phyloP scores from a whole-genome alignment of 2,329 filamentous ascomycete genomes.

The Tricladium varicosporioides region DNA sequence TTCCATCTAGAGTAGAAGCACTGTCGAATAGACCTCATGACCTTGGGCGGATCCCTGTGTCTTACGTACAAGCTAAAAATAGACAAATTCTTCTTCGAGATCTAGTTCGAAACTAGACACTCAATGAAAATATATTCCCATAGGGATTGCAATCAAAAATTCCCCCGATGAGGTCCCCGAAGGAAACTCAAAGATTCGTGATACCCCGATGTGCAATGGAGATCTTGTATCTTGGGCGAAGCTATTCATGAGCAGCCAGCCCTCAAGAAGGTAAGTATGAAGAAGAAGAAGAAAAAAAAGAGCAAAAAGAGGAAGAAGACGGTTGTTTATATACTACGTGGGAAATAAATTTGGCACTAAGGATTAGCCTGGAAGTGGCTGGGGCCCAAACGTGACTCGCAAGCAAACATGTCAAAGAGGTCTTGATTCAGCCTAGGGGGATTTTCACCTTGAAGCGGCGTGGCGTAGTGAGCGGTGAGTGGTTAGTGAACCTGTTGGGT shows the following conservation, averaged over 20 bases:
- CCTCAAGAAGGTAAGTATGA: conserved; percentile 38
- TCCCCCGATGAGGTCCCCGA: conserved; percentile 45
- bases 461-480: too few relatives aligned
- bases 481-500: too few relatives aligned
- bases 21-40: too few relatives aligned
- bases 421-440: too few relatives aligned
- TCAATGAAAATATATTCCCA: conserved; percentile 41
- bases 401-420: too few relatives aligned
- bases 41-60: too few relatives aligned
- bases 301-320: background rate
- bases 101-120: conserved; percentile 35
- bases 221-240: conserved; percentile 39
- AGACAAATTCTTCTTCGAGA: conserved; percentile 18
- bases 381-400: background rate
- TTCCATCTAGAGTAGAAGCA: too few relatives aligned
- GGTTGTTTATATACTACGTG: background rate
- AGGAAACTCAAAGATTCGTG: conserved; percentile 35
- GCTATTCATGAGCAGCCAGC: conserved; percentile 40
- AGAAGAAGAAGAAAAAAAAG: conserved; percentile 16
- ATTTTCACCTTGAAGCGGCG: too few relatives aligned
- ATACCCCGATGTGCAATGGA: conserved; percentile 53
- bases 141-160: conserved; percentile 43
- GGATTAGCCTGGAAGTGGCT: background rate
- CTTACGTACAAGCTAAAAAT: too few relatives aligned
- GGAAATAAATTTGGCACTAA: background rate